Evolutionary conservation across 768 basidiomycete genomes (phyloP).

Genomic region (Amanita muscaria): DNA sequence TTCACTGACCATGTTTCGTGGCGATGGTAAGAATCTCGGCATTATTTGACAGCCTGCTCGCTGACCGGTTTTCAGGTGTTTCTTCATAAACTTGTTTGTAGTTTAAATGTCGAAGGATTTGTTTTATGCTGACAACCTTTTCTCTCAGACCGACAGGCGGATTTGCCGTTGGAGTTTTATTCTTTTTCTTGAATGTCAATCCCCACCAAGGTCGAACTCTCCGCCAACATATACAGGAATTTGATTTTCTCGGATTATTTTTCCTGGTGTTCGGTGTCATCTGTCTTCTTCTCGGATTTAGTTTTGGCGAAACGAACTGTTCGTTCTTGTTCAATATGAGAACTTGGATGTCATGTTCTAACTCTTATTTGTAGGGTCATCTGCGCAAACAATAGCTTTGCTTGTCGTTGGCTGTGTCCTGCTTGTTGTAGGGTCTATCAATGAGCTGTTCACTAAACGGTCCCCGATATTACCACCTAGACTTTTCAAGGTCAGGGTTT

Average conservation of each 20-base stretch:
- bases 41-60: neutral
- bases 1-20: slow-evolving; percentile 70
- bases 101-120: neutral
- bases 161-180: slow-evolving; percentile 49
- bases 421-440: slow-evolving; percentile 42
- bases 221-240: slow-evolving; percentile 48
- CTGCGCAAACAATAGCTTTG: slow-evolving; percentile 50
- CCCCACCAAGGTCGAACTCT: slow-evolving; percentile 55
- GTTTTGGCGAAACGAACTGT: slow-evolving; percentile 63
- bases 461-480: slow-evolving; percentile 71
- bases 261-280: slow-evolving; percentile 61
- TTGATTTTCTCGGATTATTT: slow-evolving; percentile 63
- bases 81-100: slow-evolving; percentile 67
- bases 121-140: slow-evolving; percentile 2
- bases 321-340: slow-evolving; percentile 16
- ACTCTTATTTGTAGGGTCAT: slow-evolving; percentile 38
- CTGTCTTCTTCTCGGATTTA: slow-evolving; percentile 63
- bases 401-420: slow-evolving; percentile 49
- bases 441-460: slow-evolving; percentile 53
- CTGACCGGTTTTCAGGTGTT: slow-evolving; percentile 39
- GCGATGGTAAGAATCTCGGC: slow-evolving; percentile 49
- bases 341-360: neutral
- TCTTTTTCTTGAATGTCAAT: slow-evolving; percentile 74
- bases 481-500: slow-evolving; percentile 65
- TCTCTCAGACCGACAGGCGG: slow-evolving; percentile 61